Percentiles rank a stretch among this genome's conserved stretches.
Conservation (phyloP, 73 alveolate genomes). For the Loxodes magnus region DNA sequence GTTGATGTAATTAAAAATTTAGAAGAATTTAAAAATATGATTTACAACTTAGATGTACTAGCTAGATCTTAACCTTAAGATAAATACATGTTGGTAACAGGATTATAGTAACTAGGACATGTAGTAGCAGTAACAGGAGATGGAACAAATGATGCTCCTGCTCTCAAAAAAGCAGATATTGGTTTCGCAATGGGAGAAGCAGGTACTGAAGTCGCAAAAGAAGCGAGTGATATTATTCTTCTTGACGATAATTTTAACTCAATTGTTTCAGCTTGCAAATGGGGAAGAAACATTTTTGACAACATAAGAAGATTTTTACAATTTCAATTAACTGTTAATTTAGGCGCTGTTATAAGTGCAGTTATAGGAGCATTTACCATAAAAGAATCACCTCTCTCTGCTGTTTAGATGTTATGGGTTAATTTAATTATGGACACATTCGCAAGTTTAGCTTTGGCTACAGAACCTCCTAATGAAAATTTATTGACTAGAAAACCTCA, state of each 20-base stretch:
- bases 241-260: conserved; percentile 93
- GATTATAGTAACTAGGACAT: conserved; percentile 80
- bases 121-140: conserved; percentile 99
- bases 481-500: conserved; percentile 69
- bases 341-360: conserved; percentile 67
- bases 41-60: conserved; percentile 53
- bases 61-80: conserved; percentile 98
- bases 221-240: conserved; percentile 87
- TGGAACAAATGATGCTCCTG: conserved; percentile 99
- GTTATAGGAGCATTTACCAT: conserved; percentile 68
- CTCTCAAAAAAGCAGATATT: conserved; percentile 86
- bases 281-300: conserved; percentile 86
- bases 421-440: conserved; percentile 67
- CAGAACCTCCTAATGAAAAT: conserved; percentile 80
- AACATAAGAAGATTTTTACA: conserved; percentile 71
- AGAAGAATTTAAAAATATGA: conserved; percentile 39
- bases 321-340: conserved; percentile 85
- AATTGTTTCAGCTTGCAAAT: conserved; percentile 73
- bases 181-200: conserved; percentile 95
- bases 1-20: conserved; percentile 46
- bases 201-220: conserved; percentile 96
- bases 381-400: conserved; percentile 66
- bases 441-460: conserved; percentile 87
- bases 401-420: too few relatives aligned
- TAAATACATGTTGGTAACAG: conserved; percentile 85